A percentile compares a stretch with the other conserved stretches of the same genome.
These are phyloP conservation scores for Cryptococcus deneoformans DNA, from an alignment of 1,284 basidiomycete species.

Conservation along the genomic window DNA sequence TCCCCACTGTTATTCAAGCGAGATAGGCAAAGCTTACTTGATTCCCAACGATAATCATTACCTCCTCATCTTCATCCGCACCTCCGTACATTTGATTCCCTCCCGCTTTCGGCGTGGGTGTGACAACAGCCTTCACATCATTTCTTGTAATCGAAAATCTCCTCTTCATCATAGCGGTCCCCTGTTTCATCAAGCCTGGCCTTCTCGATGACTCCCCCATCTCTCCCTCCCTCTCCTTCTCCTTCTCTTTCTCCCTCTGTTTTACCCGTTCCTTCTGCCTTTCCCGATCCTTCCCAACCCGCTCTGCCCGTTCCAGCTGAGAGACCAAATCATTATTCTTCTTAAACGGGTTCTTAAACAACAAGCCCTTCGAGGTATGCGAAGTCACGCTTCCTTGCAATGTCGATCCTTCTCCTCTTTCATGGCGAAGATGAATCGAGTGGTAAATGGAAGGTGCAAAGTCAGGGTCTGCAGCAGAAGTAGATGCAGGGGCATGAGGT, in stretches of 20 bases:
- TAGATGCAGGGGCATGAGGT: no score
- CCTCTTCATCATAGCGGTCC: neutral
- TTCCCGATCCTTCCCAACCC: neutral
- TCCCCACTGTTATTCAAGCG: neutral
- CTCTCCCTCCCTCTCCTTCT: neutral
- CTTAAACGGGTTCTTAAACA: neutral
- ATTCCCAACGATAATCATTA: neutral
- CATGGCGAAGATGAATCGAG: no score
- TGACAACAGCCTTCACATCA: neutral
- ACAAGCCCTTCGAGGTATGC: no score
- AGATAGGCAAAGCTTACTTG: neutral
- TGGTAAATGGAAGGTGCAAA: no score
- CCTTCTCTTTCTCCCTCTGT: neutral
- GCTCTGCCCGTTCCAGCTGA: neutral
- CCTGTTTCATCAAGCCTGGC: neutral
- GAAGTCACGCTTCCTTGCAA: no score
- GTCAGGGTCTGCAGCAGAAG: no score
- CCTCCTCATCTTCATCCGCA: neutral
- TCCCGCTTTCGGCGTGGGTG: neutral
- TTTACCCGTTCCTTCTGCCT: neutral
- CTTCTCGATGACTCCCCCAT: neutral
- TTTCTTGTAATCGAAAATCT: neutral
- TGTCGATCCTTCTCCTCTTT: no score
- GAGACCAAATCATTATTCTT: neutral
- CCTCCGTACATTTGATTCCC: no score